Conservation (phyloP, 2,329 filamentous ascomycete species). For the Leptosphaerulina australis region DNA sequence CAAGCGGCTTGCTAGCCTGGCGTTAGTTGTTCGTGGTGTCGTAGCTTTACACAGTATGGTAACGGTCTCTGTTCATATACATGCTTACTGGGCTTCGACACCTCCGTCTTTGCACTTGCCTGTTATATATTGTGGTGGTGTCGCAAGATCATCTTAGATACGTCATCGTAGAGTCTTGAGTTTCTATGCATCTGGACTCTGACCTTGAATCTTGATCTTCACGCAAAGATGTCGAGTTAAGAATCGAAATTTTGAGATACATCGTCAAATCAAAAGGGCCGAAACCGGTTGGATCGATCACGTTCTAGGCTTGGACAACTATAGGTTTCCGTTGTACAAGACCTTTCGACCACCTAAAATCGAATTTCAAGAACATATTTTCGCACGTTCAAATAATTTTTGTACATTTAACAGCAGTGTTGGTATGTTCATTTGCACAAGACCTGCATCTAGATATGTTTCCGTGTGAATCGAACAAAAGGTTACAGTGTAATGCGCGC, state of each 20-base stretch:
- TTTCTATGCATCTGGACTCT: background rate
- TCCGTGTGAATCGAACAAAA: background rate
- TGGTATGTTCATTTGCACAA: background rate
- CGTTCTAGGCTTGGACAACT: background rate
- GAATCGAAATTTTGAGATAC: slow-evolving; percentile 4
- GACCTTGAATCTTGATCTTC: background rate
- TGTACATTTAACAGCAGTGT: background rate
- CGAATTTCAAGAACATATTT: background rate
- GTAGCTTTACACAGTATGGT: background rate
- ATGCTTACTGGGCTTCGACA: background rate
- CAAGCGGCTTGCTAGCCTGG: background rate
- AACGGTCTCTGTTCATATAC: background rate
- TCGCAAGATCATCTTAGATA: background rate
- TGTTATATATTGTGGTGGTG: background rate
- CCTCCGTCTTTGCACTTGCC: background rate
- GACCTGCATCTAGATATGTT: background rate
- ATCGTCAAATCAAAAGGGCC: slow-evolving; percentile 10
- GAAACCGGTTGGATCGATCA: background rate
- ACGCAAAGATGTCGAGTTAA: slow-evolving; percentile 1
- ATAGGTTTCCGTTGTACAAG: background rate
- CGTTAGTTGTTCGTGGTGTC: slow-evolving; percentile 6
- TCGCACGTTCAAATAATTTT: background rate
- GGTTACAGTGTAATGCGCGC: background rate
- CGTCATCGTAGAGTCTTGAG: background rate
- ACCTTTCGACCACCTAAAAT: background rate